These are phyloP conservation scores for Tylopilus felleus DNA, from an alignment of 768 basidiomycete species.

Conservation along the genomic window DNA sequence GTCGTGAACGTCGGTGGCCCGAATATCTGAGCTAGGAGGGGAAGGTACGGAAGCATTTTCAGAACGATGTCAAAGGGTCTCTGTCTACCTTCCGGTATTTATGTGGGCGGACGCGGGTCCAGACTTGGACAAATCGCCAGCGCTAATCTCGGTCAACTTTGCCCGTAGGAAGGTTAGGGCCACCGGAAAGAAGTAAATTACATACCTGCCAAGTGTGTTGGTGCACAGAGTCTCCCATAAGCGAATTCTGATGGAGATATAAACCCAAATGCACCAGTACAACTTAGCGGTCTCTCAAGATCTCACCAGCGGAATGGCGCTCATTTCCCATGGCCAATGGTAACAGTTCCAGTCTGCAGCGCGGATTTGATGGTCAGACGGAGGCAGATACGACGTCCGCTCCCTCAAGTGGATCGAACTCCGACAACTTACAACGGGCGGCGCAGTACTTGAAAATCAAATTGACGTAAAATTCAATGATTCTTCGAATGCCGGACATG, in stretches of 20 bases:
- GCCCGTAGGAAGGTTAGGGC: background rate
- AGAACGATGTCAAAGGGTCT: background rate
- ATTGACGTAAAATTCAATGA: too few species aligned
- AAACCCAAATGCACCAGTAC: background rate
- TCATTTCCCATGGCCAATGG: background rate
- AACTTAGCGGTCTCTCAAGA: background rate
- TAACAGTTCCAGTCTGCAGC: too few species aligned
- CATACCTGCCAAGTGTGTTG: background rate
- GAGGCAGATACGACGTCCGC: too few species aligned
- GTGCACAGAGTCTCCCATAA: background rate
- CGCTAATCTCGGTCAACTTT: background rate
- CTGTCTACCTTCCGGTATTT: conserved; percentile 2
- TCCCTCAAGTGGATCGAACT: too few species aligned
- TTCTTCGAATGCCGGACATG: too few species aligned
- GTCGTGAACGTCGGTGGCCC: conserved; percentile 20
- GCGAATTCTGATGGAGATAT: background rate
- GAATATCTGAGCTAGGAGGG: conserved; percentile 21
- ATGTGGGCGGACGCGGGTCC: background rate
- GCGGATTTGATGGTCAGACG: too few species aligned
- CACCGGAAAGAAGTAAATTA: background rate
- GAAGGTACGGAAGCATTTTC: conserved; percentile 19
- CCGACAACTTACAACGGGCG: too few species aligned
- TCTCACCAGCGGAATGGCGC: too few species aligned
- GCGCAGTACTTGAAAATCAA: too few species aligned
- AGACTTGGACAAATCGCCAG: background rate